phyloP scores from a whole-genome alignment of 2,329 filamentous ascomycete species.

The Cyphellophora attinorum region DNA sequence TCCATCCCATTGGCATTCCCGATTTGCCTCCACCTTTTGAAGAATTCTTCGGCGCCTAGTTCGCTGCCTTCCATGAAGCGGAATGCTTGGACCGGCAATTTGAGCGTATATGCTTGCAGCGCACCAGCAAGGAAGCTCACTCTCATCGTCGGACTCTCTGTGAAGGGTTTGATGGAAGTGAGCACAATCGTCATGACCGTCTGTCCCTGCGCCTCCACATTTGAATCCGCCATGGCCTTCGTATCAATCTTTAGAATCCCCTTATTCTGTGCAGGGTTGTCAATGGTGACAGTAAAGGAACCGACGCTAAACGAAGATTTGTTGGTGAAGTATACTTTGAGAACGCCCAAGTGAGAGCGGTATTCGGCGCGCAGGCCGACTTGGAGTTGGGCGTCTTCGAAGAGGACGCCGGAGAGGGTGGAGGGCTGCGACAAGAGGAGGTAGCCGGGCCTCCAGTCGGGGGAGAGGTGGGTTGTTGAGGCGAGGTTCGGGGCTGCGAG shows the following conservation, averaged over 20 bases:
- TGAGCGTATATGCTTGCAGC: conserved; percentile 82
- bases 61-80: conserved; percentile 96
- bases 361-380: conserved; percentile 90
- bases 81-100: conserved; percentile 78
- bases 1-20: conserved; percentile 71
- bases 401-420: conserved; percentile 85
- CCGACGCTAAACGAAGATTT: conserved; percentile 76
- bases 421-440: conserved; percentile 67
- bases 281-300: conserved; percentile 89
- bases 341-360: conserved; percentile 83
- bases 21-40: conserved; percentile 99
- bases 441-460: conserved; percentile 88
- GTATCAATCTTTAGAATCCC: conserved; percentile 74
- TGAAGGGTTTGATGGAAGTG: conserved; percentile 72
- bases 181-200: conserved; percentile 93
- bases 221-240: conserved; percentile 79
- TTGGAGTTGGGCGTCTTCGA: conserved; percentile 91
- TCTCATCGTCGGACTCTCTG: conserved; percentile 77
- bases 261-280: conserved; percentile 53
- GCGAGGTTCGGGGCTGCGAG: conserved; percentile 69
- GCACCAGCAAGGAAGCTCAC: conserved; percentile 92
- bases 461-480: conserved; percentile 82
- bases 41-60: conserved; percentile 83
- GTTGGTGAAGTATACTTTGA: conserved; percentile 94
- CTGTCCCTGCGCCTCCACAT: conserved; percentile 63